These are phyloP conservation scores for Dichotomopilus funicola DNA, from an alignment of 2,329 filamentous ascomycete genomes.

Conservation along the genomic window DNA sequence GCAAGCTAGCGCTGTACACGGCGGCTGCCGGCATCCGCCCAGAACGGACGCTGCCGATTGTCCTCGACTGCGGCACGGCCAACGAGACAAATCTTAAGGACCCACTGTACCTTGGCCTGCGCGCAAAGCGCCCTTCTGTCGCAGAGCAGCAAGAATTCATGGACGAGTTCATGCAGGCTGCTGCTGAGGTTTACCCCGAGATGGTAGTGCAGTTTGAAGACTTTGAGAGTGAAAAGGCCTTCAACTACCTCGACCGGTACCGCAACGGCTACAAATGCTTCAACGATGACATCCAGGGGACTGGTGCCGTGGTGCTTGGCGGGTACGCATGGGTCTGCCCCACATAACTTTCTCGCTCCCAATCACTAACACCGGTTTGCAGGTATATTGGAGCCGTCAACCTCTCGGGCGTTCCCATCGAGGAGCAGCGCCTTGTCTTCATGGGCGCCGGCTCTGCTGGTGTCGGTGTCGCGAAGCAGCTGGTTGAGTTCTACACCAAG, in stretches of 20 bases:
- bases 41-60: constrained; percentile 68
- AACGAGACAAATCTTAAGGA: constrained; percentile 61
- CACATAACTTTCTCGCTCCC: not conserved
- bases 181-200: constrained; percentile 62
- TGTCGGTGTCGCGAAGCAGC: constrained; percentile 95
- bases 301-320: constrained; percentile 86
- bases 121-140: constrained; percentile 70
- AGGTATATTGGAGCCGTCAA: constrained; percentile 68
- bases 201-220: constrained; percentile 91
- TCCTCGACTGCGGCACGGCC: constrained; percentile 59
- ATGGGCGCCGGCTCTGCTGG: constrained; percentile 93
- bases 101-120: constrained; percentile 81
- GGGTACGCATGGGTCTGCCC: constrained; percentile 45
- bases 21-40: constrained; percentile 93
- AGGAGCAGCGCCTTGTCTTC: constrained; percentile 92
- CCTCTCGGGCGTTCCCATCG: constrained; percentile 73
- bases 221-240: constrained; percentile 88
- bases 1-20: constrained; percentile 92
- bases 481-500: constrained; percentile 93
- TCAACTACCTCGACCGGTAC: constrained; percentile 87
- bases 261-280: constrained; percentile 87
- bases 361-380: constrained; percentile 7
- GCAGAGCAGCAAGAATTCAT: constrained; percentile 84
- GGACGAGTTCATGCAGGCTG: constrained; percentile 94
- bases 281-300: constrained; percentile 98